A percentile compares a stretch with the other conserved stretches of the same genome.
phyloP scores from a whole-genome alignment of 306 rosid species.

The Oemleria cerasiformis region DNA sequence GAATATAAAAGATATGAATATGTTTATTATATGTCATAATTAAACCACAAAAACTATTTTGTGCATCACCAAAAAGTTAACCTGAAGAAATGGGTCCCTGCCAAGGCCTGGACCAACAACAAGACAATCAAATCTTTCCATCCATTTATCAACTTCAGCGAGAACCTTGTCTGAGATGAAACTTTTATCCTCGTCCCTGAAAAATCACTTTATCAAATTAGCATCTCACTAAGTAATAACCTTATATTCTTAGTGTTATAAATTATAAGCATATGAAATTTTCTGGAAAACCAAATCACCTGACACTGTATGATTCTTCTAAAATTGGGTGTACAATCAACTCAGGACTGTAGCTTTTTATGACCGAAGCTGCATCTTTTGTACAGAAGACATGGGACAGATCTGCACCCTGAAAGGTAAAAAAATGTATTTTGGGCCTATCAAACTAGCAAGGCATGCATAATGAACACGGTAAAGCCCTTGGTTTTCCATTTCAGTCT shows the following conservation, averaged over 20 bases:
- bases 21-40: conserved; percentile 2
- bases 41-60: conserved; percentile 14
- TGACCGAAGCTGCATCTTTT: conserved; percentile 83
- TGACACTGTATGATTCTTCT: conserved; percentile 76
- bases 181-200: conserved; percentile 55
- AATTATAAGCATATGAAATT: conserved; percentile 1
- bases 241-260: background rate
- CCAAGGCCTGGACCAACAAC: conserved; percentile 98
- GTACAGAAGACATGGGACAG: conserved; percentile 94
- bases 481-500: background rate
- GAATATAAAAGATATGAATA: conserved; percentile 1
- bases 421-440: conserved; percentile 14
- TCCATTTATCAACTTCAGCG: conserved; percentile 77
- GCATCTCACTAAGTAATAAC: conserved; percentile 13
- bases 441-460: conserved; percentile 12
- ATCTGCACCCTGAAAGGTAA: conserved; percentile 73
- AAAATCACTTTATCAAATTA: conserved; percentile 23
- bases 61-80: conserved; percentile 31
- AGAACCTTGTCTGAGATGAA: conserved; percentile 52
- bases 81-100: conserved; percentile 87
- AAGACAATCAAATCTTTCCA: conserved; percentile 86
- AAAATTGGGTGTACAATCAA: conserved; percentile 82
- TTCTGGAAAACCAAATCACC: conserved; percentile 37
- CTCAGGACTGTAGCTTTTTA: conserved; percentile 92
- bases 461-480: conserved; percentile 1